Conservation (phyloP, 2,329 filamentous ascomycete genomes). For the Fusarium verrucosum region DNA sequence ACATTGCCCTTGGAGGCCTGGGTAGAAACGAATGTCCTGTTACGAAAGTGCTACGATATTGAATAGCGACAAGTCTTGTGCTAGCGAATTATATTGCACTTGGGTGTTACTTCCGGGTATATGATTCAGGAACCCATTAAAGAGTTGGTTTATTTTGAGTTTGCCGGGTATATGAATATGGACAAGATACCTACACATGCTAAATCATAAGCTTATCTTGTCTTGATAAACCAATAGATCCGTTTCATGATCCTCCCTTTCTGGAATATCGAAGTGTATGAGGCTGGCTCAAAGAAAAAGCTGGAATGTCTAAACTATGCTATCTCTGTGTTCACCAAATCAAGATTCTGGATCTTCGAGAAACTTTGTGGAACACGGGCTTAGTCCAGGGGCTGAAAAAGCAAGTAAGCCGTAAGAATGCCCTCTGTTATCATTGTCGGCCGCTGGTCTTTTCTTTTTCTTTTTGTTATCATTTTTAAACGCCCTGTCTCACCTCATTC, state of each 20-base stretch:
- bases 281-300: slow-evolving; percentile 30
- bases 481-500: slow-evolving; percentile 26
- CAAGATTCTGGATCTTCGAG: slow-evolving; percentile 22
- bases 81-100: slow-evolving; percentile 26
- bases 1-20: neutral
- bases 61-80: slow-evolving; percentile 24
- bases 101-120: slow-evolving; percentile 3
- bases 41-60: slow-evolving; percentile 33
- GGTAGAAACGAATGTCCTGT: neutral
- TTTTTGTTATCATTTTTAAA: slow-evolving; percentile 9
- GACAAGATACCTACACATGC: neutral
- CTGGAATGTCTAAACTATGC: slow-evolving; percentile 8
- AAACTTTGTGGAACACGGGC: slow-evolving; percentile 18
- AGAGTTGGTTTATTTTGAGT: neutral
- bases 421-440: neutral
- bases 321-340: slow-evolving; percentile 10
- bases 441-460: neutral
- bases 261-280: slow-evolving; percentile 13
- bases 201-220: slow-evolving; percentile 7
- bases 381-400: neutral
- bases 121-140: slow-evolving; percentile 2
- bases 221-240: slow-evolving; percentile 2
- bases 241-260: slow-evolving; percentile 20
- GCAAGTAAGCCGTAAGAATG: slow-evolving; percentile 1
- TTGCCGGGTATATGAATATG: neutral